Percentiles rank a stretch among this genome's conserved stretches.
Evolutionary conservation across 495 filamentous ascomycete species (phyloP).

Genomic region (Neurospora tetrasperma): DNA sequence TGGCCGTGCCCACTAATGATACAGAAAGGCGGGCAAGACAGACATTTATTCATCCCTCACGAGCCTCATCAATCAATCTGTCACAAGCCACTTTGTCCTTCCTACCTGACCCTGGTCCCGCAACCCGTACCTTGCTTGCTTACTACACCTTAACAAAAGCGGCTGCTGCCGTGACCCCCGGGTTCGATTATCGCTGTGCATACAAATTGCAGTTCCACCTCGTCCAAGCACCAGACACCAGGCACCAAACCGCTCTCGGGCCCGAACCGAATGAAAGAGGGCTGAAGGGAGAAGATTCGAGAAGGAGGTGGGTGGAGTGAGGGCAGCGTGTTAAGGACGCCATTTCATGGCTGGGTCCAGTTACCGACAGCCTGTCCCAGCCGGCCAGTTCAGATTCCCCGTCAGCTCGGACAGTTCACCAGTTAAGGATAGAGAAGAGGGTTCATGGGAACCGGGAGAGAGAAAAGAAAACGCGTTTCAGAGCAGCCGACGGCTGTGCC

Average conservation of each 20-base stretch:
- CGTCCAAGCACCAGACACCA: background rate
- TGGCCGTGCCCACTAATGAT: background rate
- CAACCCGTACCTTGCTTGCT: background rate
- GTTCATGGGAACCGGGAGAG: background rate
- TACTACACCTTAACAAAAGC: background rate
- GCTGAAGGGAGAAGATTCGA: background rate
- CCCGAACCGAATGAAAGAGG: background rate
- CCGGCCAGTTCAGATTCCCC: background rate
- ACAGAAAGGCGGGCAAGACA: background rate
- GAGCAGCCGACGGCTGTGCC: background rate
- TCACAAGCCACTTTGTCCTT: background rate
- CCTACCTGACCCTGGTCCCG: background rate
- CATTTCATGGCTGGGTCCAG: background rate
- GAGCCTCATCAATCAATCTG: background rate
- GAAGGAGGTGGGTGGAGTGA: background rate
- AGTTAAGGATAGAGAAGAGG: background rate
- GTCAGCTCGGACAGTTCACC: background rate
- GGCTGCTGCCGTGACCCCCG: background rate
- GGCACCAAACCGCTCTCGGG: background rate
- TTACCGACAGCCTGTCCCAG: background rate
- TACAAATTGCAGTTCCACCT: background rate
- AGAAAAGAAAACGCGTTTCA: background rate
- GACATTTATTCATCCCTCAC: background rate
- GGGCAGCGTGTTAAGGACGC: background rate
- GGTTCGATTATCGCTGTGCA: background rate